Percentiles rank a stretch among this genome's conserved stretches.
Evolutionary conservation across 345 rosid species (phyloP).

Genomic region (Pistacia integerrima): DNA sequence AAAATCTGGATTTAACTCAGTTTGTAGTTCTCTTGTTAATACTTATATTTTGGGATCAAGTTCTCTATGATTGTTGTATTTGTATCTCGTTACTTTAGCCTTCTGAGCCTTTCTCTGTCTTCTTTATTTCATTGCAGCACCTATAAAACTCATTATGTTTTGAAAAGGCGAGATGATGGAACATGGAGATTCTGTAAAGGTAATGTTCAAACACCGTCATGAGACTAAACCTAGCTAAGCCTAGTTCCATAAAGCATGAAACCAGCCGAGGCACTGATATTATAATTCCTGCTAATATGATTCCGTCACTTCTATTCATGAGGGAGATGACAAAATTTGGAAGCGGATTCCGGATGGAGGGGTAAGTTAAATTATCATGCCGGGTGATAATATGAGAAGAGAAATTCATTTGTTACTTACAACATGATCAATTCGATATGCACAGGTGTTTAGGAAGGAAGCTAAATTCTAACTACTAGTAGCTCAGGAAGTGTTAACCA

Average conservation of each 20-base stretch:
- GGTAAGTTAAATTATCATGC: background rate
- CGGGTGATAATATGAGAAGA: background rate
- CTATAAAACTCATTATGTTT: conserved; percentile 63
- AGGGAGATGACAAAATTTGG: background rate
- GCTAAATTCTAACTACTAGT: background rate
- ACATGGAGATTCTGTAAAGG: conserved; percentile 83
- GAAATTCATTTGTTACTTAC: background rate
- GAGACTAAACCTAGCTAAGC: conserved; percentile 24
- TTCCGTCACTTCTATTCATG: background rate
- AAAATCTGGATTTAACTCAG: background rate
- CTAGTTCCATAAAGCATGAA: background rate
- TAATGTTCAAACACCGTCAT: conserved; percentile 56
- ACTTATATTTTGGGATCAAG: background rate
- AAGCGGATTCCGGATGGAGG: background rate
- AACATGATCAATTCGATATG: background rate
- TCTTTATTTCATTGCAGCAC: conserved; percentile 46
- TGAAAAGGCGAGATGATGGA: conserved; percentile 83
- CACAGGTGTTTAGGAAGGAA: background rate
- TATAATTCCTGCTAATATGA: background rate
- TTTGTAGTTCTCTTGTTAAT: background rate
- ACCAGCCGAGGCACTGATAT: background rate
- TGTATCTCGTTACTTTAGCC: no score
- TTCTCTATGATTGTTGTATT: no score
- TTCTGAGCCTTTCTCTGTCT: no score
- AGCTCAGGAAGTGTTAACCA: background rate